These are phyloP conservation scores for Bipolaris oryzae DNA, from an alignment of 2,329 filamentous ascomycete species.

Conservation along the genomic window DNA sequence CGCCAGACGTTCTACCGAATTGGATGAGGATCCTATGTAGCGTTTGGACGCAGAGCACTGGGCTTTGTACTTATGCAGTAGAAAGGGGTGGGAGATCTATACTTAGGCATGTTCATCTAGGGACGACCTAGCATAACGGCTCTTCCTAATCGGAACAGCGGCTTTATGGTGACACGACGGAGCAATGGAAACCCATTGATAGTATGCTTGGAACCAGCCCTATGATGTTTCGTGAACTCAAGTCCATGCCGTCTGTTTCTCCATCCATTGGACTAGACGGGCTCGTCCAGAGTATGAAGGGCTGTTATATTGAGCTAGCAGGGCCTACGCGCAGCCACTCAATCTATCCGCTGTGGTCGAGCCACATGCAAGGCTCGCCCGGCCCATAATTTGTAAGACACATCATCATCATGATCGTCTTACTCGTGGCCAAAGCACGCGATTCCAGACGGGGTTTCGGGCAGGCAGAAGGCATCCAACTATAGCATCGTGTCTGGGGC, in stretches of 20 bases:
- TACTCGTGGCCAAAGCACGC: conserved; percentile 8
- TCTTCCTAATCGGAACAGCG: conserved; percentile 1
- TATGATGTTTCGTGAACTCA: conserved; percentile 12
- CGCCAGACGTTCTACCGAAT: conserved; percentile 3
- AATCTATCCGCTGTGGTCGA: conserved; percentile 31
- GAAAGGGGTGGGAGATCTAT: not conserved
- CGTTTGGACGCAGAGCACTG: conserved; percentile 8
- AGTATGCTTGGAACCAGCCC: conserved; percentile 1
- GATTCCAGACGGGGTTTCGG: conserved; percentile 10
- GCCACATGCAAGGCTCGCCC: conserved; percentile 11
- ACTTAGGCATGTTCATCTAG: not conserved
- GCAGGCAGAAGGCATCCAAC: too few relatives aligned
- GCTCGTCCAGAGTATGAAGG: conserved; percentile 8
- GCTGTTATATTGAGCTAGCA: conserved; percentile 19
- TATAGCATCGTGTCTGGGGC: too few relatives aligned
- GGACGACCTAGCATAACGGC: not conserved
- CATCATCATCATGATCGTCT: conserved; percentile 18
- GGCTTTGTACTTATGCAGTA: conserved; percentile 4
- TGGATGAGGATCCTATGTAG: conserved; percentile 16
- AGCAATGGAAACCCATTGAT: conserved; percentile 7
- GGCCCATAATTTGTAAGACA: conserved; percentile 17
- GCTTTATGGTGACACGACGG: conserved; percentile 7
- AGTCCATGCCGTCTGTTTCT: not conserved
- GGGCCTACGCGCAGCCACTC: conserved; percentile 21
- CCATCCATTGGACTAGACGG: conserved; percentile 11